These are phyloP conservation scores for Trypanosoma congolense DNA, from an alignment of 208 protist species.

Conservation along the genomic window DNA sequence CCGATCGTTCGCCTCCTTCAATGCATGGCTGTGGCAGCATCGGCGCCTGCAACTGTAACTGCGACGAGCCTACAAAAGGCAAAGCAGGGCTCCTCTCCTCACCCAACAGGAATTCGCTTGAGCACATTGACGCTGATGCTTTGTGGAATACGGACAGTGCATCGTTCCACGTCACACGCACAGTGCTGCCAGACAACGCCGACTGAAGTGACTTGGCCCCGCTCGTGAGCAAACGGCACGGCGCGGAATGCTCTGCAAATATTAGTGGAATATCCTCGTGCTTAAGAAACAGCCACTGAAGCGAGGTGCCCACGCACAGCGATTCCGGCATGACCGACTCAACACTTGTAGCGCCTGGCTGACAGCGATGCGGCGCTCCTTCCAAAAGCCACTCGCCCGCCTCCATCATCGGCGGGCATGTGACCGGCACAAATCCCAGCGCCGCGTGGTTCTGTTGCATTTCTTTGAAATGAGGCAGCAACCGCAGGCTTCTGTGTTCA, in stretches of 20 bases:
- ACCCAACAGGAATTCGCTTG: neutral
- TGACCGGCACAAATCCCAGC: neutral
- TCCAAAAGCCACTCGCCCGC: no score
- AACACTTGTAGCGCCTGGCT: no score
- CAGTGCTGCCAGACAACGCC: neutral
- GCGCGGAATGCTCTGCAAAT: neutral
- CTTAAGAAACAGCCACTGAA: neutral
- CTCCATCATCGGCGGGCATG: neutral
- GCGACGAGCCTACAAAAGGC: no score
- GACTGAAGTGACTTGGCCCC: neutral
- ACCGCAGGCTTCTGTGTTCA: neutral
- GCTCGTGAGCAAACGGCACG: neutral
- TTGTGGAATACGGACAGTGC: neutral
- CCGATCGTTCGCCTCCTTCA: no score
- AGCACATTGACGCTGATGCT: neutral
- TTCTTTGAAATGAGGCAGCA: constrained; percentile 1
- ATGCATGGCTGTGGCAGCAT: no score
- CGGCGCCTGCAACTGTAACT: no score
- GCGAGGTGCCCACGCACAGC: neutral
- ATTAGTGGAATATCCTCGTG: neutral
- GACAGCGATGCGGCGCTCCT: no score
- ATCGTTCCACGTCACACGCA: neutral
- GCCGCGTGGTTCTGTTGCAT: neutral
- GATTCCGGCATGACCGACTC: no score
- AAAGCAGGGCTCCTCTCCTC: no score